A percentile compares a stretch with the other conserved stretches of the same genome.
phyloP scores from a whole-genome alignment of 2,329 filamentous ascomycete species.

The Polytolypa hystricis region DNA sequence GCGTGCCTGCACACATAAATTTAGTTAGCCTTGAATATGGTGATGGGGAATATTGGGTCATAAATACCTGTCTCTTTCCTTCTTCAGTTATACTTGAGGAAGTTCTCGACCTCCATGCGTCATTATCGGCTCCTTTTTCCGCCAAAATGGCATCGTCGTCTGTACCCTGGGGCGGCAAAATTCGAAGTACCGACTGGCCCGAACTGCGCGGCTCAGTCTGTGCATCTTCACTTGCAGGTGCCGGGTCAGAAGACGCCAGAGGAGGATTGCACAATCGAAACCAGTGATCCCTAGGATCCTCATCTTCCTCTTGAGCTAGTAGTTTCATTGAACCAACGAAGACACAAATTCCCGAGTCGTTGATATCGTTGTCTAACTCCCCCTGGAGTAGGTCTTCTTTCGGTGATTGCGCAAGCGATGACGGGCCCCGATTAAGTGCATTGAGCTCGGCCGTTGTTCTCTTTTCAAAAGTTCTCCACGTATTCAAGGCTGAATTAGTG shows the following conservation, averaged over 20 bases:
- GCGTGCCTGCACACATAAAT: constrained; percentile 14
- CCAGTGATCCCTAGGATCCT: constrained; percentile 1
- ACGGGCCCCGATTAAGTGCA: not conserved
- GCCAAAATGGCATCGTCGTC: too few relatives aligned
- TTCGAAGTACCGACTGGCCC: too few relatives aligned
- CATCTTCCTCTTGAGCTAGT: not conserved
- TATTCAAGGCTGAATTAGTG: constrained; percentile 27
- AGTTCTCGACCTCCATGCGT: too few relatives aligned
- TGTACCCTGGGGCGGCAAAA: too few relatives aligned
- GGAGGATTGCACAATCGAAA: not conserved
- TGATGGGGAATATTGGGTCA: not conserved
- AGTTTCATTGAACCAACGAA: not conserved
- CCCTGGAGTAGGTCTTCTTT: too few relatives aligned
- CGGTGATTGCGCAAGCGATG: not conserved
- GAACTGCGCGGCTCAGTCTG: not conserved
- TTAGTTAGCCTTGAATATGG: constrained; percentile 7
- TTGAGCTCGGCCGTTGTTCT: constrained; percentile 3
- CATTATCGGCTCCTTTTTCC: too few relatives aligned
- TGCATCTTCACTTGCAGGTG: not conserved
- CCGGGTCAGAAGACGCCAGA: too few relatives aligned
- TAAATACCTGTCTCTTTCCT: constrained; percentile 16
- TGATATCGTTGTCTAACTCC: not conserved
- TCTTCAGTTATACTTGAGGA: too few relatives aligned
- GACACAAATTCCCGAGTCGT: too few relatives aligned
- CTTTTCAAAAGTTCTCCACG: constrained; percentile 27